phyloP scores from a whole-genome alignment of 2,329 filamentous ascomycete genomes.

The Alternaria arbusti region DNA sequence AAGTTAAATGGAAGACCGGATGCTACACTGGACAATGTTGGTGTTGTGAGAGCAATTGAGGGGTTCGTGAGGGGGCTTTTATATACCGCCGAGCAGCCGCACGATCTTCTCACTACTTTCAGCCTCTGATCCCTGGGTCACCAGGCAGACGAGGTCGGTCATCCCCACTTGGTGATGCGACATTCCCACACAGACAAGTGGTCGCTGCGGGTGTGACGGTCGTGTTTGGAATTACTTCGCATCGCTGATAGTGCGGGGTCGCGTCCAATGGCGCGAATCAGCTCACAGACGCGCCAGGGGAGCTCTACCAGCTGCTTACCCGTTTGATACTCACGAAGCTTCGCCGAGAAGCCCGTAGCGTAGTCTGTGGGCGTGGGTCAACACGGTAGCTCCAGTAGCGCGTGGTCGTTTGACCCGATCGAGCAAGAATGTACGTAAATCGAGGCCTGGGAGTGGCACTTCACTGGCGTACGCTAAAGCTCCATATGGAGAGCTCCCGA shows the following conservation, averaged over 20 bases:
- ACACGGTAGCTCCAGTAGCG: slow-evolving; percentile 8
- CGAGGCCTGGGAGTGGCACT: slow-evolving; percentile 13
- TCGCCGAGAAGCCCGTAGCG: slow-evolving; percentile 21
- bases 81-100: slow-evolving; percentile 32
- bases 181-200: slow-evolving; percentile 25
- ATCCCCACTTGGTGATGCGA: slow-evolving; percentile 45
- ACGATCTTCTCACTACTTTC: slow-evolving; percentile 19
- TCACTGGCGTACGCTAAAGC: slow-evolving; percentile 15
- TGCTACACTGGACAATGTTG: slow-evolving; percentile 23
- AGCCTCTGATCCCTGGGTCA: slow-evolving; percentile 29
- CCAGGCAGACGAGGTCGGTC: slow-evolving; percentile 23
- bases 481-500: slow-evolving; percentile 25
- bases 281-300: slow-evolving; percentile 27
- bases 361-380: slow-evolving; percentile 19
- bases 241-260: slow-evolving; percentile 44
- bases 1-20: slow-evolving; percentile 11
- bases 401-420: slow-evolving; percentile 18
- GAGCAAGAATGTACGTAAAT: slow-evolving; percentile 28
- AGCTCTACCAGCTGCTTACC: slow-evolving; percentile 21
- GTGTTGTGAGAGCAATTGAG: slow-evolving; percentile 23
- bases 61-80: slow-evolving; percentile 37
- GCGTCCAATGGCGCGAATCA: slow-evolving; percentile 40
- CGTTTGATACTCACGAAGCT: slow-evolving; percentile 17
- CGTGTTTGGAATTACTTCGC: slow-evolving; percentile 42
- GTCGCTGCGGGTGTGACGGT: slow-evolving; percentile 35